Evolutionary conservation across 441 rosid genomes (phyloP).

Genomic region (Macaranga tanarius): DNA sequence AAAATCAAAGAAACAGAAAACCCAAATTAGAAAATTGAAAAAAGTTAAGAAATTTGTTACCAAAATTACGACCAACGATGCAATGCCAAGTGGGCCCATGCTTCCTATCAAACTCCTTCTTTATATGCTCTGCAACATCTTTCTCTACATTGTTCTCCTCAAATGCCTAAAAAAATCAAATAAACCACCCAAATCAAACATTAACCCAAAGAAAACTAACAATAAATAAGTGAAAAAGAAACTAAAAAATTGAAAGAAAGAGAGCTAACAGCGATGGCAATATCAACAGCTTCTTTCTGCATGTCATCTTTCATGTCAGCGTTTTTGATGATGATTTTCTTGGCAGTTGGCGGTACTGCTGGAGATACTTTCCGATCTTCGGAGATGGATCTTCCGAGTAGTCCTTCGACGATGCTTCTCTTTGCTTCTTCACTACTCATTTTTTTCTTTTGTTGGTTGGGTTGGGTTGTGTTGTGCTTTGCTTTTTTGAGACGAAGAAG

Average conservation of each 20-base stretch:
- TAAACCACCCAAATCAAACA: background rate
- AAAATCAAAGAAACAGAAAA: background rate
- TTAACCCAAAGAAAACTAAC: conserved; percentile 6
- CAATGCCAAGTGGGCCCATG: conserved; percentile 99
- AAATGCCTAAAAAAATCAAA: conserved; percentile 52
- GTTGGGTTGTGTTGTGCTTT: background rate
- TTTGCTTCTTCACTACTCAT: conserved; percentile 30
- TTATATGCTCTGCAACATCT: conserved; percentile 94
- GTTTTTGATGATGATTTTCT: conserved; percentile 74
- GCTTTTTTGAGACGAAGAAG: background rate
- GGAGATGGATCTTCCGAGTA: conserved; percentile 39
- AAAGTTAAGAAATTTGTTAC: conserved; percentile 40
- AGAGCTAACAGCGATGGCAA: conserved; percentile 64
- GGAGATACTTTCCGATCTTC: conserved; percentile 56
- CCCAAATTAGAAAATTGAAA: background rate
- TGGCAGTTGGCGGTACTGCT: conserved; percentile 36
- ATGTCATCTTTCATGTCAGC: conserved; percentile 97
- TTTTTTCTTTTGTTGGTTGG: background rate
- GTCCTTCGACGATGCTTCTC: conserved; percentile 33
- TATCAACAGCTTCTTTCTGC: conserved; percentile 91
- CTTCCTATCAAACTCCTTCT: conserved; percentile 93
- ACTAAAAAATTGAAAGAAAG: background rate
- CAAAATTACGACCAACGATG: conserved; percentile 98
- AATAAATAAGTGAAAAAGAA: conserved; percentile 2
- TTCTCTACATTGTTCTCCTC: conserved; percentile 85